A percentile compares a stretch with the other conserved stretches of the same genome.
Conservation (phyloP, 495 filamentous ascomycete genomes). For the Neurospora sublineolata region DNA sequence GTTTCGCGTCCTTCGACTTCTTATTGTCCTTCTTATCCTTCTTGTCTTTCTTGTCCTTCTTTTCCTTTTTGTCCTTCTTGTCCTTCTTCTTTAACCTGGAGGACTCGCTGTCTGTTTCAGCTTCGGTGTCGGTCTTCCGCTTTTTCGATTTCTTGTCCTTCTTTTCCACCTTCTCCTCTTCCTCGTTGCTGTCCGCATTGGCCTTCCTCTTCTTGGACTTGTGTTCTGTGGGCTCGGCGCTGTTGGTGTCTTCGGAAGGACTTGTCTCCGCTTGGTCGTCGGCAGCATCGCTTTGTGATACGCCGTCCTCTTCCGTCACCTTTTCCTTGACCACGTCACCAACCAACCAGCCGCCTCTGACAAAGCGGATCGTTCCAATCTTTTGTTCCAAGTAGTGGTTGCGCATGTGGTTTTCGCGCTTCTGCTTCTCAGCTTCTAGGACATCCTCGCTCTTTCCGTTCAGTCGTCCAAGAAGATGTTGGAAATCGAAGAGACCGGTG, state of each 20-base stretch:
- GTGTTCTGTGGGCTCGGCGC: constrained; percentile 17
- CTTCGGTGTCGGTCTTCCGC: constrained; percentile 23
- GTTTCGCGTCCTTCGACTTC: constrained; percentile 2
- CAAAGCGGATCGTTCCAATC: constrained; percentile 66
- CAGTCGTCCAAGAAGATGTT: constrained; percentile 70
- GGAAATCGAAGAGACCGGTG: constrained; percentile 71
- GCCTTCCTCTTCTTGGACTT: constrained; percentile 36
- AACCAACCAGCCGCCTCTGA: constrained; percentile 66
- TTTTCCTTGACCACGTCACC: constrained; percentile 39
- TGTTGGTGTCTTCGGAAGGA: constrained; percentile 10
- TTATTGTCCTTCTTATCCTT: constrained; percentile 2
- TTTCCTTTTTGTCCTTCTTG: constrained; percentile 28
- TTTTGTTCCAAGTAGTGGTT: constrained; percentile 56
- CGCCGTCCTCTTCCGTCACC: background rate
- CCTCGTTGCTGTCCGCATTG: constrained; percentile 19
- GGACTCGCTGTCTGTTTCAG: constrained; percentile 13
- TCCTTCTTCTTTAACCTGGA: constrained; percentile 25
- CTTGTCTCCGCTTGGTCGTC: constrained; percentile 14
- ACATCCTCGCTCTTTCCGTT: constrained; percentile 72
- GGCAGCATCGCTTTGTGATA: background rate
- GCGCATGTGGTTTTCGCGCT: constrained; percentile 49
- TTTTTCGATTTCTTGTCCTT: constrained; percentile 32
- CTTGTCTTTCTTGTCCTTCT: constrained; percentile 7
- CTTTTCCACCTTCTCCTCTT: constrained; percentile 23
- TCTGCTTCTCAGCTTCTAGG: constrained; percentile 52